These are phyloP conservation scores for Inonotus hispidus DNA, from an alignment of 1,284 basidiomycete genomes.

Conservation along the genomic window DNA sequence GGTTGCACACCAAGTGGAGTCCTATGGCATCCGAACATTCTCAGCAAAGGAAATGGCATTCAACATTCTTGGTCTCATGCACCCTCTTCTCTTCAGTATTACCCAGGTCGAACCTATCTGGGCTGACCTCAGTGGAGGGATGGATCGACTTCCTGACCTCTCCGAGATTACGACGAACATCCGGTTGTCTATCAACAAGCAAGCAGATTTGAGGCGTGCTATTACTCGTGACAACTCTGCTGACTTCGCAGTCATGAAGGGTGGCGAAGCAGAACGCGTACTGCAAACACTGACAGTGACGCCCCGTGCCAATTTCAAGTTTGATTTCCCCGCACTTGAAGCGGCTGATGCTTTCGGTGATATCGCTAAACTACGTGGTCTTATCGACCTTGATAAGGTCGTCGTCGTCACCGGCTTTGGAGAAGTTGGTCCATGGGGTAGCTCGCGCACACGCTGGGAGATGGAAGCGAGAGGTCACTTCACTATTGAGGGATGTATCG, in stretches of 20 bases:
- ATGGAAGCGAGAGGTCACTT: conserved; percentile 94
- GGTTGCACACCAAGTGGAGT: conserved; percentile 91
- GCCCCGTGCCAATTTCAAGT: conserved; percentile 96
- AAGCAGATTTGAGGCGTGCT: conserved; percentile 87
- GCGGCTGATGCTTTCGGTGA: conserved; percentile 62
- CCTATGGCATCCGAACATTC: conserved; percentile 94
- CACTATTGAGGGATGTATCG: conserved; percentile 95
- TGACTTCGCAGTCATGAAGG: conserved; percentile 91
- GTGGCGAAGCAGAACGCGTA: conserved; percentile 88
- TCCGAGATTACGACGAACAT: conserved; percentile 89
- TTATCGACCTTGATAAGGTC: conserved; percentile 94
- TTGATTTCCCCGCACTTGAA: conserved; percentile 85
- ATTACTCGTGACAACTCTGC: conserved; percentile 91
- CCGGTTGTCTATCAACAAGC: conserved; percentile 64
- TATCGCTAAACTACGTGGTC: conserved; percentile 71
- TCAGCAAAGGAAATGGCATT: conserved; percentile 99
- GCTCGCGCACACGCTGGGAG: conserved; percentile 98
- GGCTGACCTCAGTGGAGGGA: conserved; percentile 96
- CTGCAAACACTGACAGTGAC: conserved; percentile 91
- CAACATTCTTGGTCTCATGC: conserved; percentile 98
- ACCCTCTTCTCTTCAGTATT: conserved; percentile 98
- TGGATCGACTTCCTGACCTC: conserved; percentile 94
- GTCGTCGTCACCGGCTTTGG: conserved; percentile 95
- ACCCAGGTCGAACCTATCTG: conserved; percentile 99
- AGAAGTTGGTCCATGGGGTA: conserved; percentile 99